Conservation (phyloP, 441 rosid species). For the Francoa sonchifolia region DNA sequence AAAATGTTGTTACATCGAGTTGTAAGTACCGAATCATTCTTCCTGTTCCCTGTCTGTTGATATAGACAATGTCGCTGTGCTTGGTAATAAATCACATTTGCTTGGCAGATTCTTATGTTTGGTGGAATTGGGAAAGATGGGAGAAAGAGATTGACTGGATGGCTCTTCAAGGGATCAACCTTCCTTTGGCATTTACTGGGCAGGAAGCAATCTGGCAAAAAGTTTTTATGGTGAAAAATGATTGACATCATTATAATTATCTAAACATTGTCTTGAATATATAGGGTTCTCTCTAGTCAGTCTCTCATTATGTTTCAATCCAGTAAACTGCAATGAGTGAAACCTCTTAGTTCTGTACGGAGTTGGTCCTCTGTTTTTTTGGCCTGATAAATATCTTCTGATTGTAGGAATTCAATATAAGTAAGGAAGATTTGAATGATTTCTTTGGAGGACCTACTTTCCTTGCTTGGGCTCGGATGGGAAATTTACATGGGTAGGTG, state of each 20-base stretch:
- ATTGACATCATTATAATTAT: conserved; percentile 4
- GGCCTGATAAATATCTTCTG: conserved; percentile 9
- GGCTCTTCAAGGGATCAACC: conserved; percentile 95
- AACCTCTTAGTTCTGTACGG: neutral
- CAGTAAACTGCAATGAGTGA: too few relatives aligned
- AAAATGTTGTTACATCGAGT: conserved; percentile 91
- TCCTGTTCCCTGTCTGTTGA: too few relatives aligned
- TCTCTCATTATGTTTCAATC: too few relatives aligned
- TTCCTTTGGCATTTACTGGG: conserved; percentile 91
- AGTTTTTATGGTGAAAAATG: conserved; percentile 63
- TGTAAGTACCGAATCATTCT: conserved; percentile 38
- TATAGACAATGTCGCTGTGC: too few relatives aligned
- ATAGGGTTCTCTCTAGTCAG: too few relatives aligned
- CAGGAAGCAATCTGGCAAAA: conserved; percentile 95
- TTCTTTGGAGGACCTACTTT: conserved; percentile 97
- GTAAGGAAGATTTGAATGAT: conserved; percentile 53
- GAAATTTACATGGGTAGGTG: conserved; percentile 84
- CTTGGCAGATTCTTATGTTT: conserved; percentile 70
- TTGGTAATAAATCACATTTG: conserved; percentile 11
- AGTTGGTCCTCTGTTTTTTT: too few relatives aligned
- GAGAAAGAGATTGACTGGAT: conserved; percentile 98
- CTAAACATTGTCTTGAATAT: too few relatives aligned
- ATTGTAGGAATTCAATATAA: conserved; percentile 66
- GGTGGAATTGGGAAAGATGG: conserved; percentile 99
- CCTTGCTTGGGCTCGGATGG: conserved; percentile 99